Percentiles rank a stretch among this genome's conserved stretches.
Evolutionary conservation across 1,139 yeast species (phyloP).

Genomic region (Maudiozyma humilis): DNA sequence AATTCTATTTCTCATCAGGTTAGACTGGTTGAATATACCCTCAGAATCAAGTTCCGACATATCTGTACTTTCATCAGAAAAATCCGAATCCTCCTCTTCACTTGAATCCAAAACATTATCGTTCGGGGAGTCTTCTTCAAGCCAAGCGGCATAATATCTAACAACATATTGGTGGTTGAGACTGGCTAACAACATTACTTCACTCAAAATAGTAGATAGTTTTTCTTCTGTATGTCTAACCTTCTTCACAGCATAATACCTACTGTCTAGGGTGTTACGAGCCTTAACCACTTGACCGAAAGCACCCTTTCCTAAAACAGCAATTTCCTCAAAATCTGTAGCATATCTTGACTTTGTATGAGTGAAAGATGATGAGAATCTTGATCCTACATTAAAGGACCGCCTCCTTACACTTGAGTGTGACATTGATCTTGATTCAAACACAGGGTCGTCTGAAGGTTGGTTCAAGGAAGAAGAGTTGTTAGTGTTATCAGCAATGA

Average conservation of each 20-base stretch:
- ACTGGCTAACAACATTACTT: constrained; percentile 84
- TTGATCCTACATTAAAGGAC: constrained; percentile 35
- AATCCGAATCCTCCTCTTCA: constrained; percentile 26
- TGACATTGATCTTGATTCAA: constrained; percentile 19
- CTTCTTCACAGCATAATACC: constrained; percentile 89
- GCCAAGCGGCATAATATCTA: constrained; percentile 94
- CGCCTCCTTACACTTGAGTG: constrained; percentile 31
- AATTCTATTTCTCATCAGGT: constrained; percentile 26
- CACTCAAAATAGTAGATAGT: constrained; percentile 73
- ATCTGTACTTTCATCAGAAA: constrained; percentile 9
- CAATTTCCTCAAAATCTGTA: constrained; percentile 88
- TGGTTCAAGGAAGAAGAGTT: constrained; percentile 5
- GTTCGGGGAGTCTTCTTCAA: constrained; percentile 60
- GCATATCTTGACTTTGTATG: constrained; percentile 48
- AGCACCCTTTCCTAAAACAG: constrained; percentile 88
- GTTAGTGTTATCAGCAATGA: constrained; percentile 7
- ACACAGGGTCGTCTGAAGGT: constrained; percentile 9
- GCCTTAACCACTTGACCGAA: constrained; percentile 97
- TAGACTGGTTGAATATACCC: constrained; percentile 24
- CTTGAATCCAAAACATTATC: constrained; percentile 35
- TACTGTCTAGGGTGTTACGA: constrained; percentile 83
- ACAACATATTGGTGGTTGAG: constrained; percentile 93
- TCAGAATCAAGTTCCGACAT: constrained; percentile 1
- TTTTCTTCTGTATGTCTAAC: constrained; percentile 76
- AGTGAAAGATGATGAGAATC: constrained; percentile 30